phyloP scores from a whole-genome alignment of 768 basidiomycete genomes.

The Collybia sordida region DNA sequence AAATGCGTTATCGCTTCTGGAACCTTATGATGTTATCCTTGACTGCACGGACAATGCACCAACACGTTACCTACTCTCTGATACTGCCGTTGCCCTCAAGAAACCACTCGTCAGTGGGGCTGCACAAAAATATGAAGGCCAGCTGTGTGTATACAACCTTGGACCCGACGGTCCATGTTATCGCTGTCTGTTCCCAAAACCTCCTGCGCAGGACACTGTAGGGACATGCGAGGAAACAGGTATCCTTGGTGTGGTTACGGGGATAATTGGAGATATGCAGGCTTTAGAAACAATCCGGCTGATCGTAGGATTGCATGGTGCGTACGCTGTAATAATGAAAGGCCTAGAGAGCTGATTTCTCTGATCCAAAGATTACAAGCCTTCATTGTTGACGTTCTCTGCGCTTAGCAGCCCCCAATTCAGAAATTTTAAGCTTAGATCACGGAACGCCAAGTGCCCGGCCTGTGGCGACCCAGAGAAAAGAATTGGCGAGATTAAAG shows the following conservation, averaged over 20 bases:
- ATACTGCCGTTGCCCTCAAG: conserved; percentile 71
- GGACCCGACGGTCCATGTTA: conserved; percentile 82
- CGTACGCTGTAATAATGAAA: conserved; percentile 6
- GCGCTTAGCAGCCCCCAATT: conserved; percentile 72
- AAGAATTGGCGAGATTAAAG: conserved; percentile 44
- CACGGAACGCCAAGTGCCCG: conserved; percentile 66
- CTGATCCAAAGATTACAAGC: conserved; percentile 40
- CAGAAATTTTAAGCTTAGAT: conserved; percentile 79
- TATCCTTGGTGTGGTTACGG: conserved; percentile 86
- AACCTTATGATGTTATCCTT: conserved; percentile 71
- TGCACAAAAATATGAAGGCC: conserved; percentile 83
- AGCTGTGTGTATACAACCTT: conserved; percentile 75
- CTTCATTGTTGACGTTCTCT: conserved; percentile 73
- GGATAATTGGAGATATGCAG: conserved; percentile 87
- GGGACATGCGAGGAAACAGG: conserved; percentile 89
- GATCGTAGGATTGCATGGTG: conserved; percentile 66
- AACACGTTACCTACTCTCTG: conserved; percentile 91
- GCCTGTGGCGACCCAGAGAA: conserved; percentile 66
- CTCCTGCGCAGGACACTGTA: conserved; percentile 60
- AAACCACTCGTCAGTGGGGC: conserved; percentile 92
- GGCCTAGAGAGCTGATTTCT: background rate
- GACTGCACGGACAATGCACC: conserved; percentile 96
- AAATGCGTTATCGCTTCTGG: conserved; percentile 66
- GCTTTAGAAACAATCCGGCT: conserved; percentile 87
- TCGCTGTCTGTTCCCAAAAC: conserved; percentile 87